These are phyloP conservation scores for Suillus bovinus DNA, from an alignment of 768 basidiomycete genomes.

Conservation along the genomic window DNA sequence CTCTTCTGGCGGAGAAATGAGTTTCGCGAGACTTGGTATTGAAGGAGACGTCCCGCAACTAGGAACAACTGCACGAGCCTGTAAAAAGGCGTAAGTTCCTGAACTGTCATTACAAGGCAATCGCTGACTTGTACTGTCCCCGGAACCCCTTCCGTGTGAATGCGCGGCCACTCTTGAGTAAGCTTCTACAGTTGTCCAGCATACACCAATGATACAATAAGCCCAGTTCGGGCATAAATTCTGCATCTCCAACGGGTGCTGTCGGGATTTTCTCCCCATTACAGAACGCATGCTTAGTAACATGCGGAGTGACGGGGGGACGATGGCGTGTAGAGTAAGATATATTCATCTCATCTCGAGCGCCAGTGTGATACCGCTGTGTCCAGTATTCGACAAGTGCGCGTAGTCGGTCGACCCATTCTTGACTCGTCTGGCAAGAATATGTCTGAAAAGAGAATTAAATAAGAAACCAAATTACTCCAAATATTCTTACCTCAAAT, in stretches of 20 bases:
- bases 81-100: neutral
- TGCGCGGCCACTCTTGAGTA: conserved; percentile 71
- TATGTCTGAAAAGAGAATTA: conserved; percentile 47
- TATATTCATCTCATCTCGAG: conserved; percentile 79
- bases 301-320: conserved; percentile 60
- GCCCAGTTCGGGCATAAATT: conserved; percentile 56
- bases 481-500: conserved; percentile 64
- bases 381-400: conserved; percentile 80
- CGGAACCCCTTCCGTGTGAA: conserved; percentile 69
- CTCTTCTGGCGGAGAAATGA: conserved; percentile 57
- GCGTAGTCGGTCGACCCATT: conserved; percentile 83
- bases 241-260: conserved; percentile 52
- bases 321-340: conserved; percentile 52
- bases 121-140: conserved; percentile 76
- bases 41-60: conserved; percentile 70
- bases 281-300: conserved; percentile 27
- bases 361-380: conserved; percentile 70
- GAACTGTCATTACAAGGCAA: neutral
- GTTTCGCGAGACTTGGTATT: conserved; percentile 63
- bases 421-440: conserved; percentile 64
- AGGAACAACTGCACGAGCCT: conserved; percentile 77
- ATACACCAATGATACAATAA: conserved; percentile 88
- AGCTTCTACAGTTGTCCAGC: conserved; percentile 73
- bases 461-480: neutral
- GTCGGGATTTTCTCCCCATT: conserved; percentile 44